Conservation (phyloP, 2,329 filamentous ascomycete species). For the Ambrosiella xylebori region DNA sequence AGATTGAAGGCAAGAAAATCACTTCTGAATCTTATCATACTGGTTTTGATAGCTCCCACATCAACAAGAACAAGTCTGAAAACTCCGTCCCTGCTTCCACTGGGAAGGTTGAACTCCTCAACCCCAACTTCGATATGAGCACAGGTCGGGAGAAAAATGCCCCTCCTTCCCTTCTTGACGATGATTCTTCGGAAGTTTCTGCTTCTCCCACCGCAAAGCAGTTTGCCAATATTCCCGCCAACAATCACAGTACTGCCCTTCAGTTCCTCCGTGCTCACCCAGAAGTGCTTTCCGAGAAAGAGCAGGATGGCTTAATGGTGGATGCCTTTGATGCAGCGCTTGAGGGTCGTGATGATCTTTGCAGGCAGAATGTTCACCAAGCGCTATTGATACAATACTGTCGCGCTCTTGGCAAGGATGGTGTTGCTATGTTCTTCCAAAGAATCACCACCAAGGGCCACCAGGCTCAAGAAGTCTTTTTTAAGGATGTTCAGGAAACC, state of each 20-base stretch:
- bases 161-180: slow-evolving; percentile 20
- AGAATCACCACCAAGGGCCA: slow-evolving; percentile 79
- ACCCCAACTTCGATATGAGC: slow-evolving; percentile 35
- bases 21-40: slow-evolving; percentile 80
- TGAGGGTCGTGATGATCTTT: slow-evolving; percentile 56
- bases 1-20: slow-evolving; percentile 74
- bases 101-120: slow-evolving; percentile 21
- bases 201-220: slow-evolving; percentile 61
- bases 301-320: slow-evolving; percentile 80
- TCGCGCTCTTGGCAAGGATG: slow-evolving; percentile 70
- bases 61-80: slow-evolving; percentile 42
- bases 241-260: slow-evolving; percentile 56
- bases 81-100: slow-evolving; percentile 23
- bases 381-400: slow-evolving; percentile 89
- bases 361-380: slow-evolving; percentile 81
- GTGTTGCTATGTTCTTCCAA: slow-evolving; percentile 87
- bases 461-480: slow-evolving; percentile 79
- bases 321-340: slow-evolving; percentile 83
- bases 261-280: slow-evolving; percentile 68
- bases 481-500: slow-evolving; percentile 79
- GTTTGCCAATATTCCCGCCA: slow-evolving; percentile 62
- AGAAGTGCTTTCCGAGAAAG: slow-evolving; percentile 60
- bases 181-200: slow-evolving; percentile 57
- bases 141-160: slow-evolving; percentile 13
- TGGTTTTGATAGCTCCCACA: slow-evolving; percentile 75